Evolutionary conservation across 768 basidiomycete genomes (phyloP), one percentile per base, ranked within the genome.

Genomic region (Suillus brevipes): DNA sequence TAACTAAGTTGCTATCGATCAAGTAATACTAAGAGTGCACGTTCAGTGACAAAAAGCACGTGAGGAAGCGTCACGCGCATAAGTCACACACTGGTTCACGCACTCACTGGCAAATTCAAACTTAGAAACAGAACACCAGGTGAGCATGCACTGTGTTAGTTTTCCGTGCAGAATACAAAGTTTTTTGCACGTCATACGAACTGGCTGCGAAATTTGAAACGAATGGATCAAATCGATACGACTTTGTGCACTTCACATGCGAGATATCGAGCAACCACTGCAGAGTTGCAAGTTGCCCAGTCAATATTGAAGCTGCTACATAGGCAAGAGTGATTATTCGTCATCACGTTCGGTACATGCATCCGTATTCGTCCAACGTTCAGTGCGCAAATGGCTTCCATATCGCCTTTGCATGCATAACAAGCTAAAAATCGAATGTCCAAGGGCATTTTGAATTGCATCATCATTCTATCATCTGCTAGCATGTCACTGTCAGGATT

Each of bases 41-140:
- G 18, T 67, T 62, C 2, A 65, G 70, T 67, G 69, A 68, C 65
- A 37, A 60, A 7, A 49, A 31, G 56, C 64, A 66, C 66, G 56
- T 52, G 71, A 74, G 68, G 76, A 55, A 66, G 0, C 0, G 3
- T 4, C 49, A 57, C 75, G 73, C 69, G 66, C 70, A 68, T 12
- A 36, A 25, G 47, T 64, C 20, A 40, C 52, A 56, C 42, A 23
- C 45, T 5, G 4, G 3, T 45, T n/a, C 43, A 23, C 12, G 47
- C 13, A 43, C 45, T n/a, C n/a, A n/a, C n/a, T n/a, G n/a, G n/a
- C n/a, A 47, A 12, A 40, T n/a, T n/a, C n/a, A n/a, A n/a, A n/a
- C n/a, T n/a, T n/a, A n/a, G n/a, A n/a, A n/a, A n/a, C n/a, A n/a
- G n/a, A n/a, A n/a, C n/a, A n/a, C n/a, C n/a, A n/a, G n/a, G n/a